Conservation (phyloP, 2,329 filamentous ascomycete species). For the Neopestalotiopsis rosae region DNA sequence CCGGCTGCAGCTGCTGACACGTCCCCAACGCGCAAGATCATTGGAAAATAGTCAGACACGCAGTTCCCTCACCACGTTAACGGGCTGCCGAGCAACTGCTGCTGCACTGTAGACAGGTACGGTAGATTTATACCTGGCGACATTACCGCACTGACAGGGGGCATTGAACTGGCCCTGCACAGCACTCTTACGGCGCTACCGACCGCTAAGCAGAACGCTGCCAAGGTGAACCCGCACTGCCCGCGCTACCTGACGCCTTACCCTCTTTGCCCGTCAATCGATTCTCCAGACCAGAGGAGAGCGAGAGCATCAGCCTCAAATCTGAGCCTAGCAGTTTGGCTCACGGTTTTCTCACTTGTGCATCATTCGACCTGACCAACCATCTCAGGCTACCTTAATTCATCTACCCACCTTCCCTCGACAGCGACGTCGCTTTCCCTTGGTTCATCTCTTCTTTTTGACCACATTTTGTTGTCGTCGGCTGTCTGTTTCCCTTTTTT, state of each 20-base stretch:
- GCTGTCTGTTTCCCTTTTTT: constrained; percentile 19
- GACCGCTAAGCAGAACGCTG: not conserved
- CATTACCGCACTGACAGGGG: not conserved
- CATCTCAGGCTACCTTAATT: constrained; percentile 6
- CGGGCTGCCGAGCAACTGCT: not conserved
- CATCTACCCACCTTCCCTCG: not conserved
- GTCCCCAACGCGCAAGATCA: not conserved
- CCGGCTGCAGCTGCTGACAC: constrained; percentile 6
- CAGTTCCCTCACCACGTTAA: not conserved
- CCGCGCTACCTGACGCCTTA: not conserved
- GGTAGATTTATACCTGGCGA: not conserved
- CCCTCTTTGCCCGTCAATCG: not conserved
- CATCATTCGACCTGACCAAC: constrained; percentile 14
- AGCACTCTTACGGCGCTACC: not conserved
- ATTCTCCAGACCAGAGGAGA: not conserved
- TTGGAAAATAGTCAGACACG: not conserved
- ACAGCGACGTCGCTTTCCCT: constrained; percentile 12
- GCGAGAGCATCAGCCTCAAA: constrained; percentile 12
- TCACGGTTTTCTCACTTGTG: constrained; percentile 13
- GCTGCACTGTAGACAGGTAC: not conserved
- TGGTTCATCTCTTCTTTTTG: constrained; percentile 5
- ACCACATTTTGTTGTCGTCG: constrained; percentile 15
- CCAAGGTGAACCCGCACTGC: not conserved
- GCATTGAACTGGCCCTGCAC: not conserved
- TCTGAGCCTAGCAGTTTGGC: constrained; percentile 8